These are phyloP conservation scores for Xylaria sp. DNA, from an alignment of 2,329 filamentous ascomycete species.

Conservation along the genomic window DNA sequence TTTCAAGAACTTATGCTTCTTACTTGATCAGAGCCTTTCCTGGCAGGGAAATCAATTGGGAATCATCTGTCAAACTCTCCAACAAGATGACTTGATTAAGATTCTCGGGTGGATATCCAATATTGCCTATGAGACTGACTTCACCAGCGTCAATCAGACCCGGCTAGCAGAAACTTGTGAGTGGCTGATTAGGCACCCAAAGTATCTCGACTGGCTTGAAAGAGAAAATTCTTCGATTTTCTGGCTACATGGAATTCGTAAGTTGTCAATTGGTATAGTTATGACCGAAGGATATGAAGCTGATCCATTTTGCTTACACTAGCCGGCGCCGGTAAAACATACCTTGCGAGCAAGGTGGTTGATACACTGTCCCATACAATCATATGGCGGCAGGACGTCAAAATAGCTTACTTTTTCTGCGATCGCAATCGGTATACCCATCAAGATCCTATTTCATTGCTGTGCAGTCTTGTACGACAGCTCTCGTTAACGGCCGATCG, in stretches of 20 bases:
- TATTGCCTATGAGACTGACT: constrained; percentile 17
- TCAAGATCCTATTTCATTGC: constrained; percentile 14
- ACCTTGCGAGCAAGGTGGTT: constrained; percentile 20
- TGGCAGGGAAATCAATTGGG: constrained; percentile 10
- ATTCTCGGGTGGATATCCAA: constrained; percentile 18
- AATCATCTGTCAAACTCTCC: not conserved
- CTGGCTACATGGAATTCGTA: constrained; percentile 30
- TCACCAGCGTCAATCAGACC: not conserved
- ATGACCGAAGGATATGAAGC: not conserved
- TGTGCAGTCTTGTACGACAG: constrained; percentile 24
- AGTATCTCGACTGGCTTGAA: constrained; percentile 23
- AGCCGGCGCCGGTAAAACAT: constrained; percentile 27
- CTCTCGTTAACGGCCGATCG: constrained; percentile 5
- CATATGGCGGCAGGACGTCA: not conserved
- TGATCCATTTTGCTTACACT: not conserved
- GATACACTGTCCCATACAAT: constrained; percentile 9
- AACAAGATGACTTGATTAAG: constrained; percentile 8
- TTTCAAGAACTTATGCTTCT: not conserved
- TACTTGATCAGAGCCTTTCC: constrained; percentile 7
- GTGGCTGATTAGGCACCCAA: constrained; percentile 10
- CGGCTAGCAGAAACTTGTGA: constrained; percentile 12
- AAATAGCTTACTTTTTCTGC: constrained; percentile 24
- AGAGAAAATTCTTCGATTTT: constrained; percentile 6
- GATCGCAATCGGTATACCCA: constrained; percentile 21
- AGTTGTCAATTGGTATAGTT: not conserved